Evolutionary conservation across 139 green algal genomes (phyloP).

Genomic region (Mesotaenium endlicherianum): DNA sequence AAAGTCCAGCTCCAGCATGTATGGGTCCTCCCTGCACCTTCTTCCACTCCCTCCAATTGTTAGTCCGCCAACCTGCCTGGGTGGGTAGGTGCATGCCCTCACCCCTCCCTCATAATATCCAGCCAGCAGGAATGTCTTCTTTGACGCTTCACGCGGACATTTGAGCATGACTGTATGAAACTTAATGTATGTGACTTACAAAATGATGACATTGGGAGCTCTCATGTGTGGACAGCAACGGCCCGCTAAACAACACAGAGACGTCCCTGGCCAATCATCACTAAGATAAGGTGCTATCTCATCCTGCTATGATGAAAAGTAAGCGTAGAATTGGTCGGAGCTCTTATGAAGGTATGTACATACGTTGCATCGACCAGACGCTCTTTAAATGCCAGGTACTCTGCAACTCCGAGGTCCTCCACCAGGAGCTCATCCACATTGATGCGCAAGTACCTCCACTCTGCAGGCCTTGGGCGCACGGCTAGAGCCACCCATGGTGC

Average conservation of each 20-base stretch:
- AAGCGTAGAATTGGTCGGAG: no score
- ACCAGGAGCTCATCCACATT: constrained; percentile 58
- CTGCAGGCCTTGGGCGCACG: constrained; percentile 54
- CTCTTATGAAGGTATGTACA: no score
- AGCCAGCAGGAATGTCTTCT: background rate
- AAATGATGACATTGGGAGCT: background rate
- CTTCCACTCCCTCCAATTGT: background rate
- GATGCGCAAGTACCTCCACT: constrained; percentile 61
- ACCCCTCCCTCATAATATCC: background rate
- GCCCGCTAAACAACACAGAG: no score
- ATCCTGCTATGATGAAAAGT: no score
- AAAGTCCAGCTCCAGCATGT: constrained; percentile 69
- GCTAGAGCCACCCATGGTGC: constrained; percentile 56
- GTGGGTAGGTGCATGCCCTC: background rate
- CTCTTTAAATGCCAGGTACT: constrained; percentile 77
- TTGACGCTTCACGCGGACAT: background rate
- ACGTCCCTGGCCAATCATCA: no score
- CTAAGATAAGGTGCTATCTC: no score
- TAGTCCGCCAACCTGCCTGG: background rate
- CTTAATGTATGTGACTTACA: background rate
- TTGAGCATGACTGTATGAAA: background rate
- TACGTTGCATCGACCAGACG: constrained; percentile 48
- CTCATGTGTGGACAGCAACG: no score
- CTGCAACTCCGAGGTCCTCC: constrained; percentile 56
- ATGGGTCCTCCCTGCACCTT: no score